Evolutionary conservation across 2,329 filamentous ascomycete species (phyloP).

Genomic region (Verticillium nonalfalfae): DNA sequence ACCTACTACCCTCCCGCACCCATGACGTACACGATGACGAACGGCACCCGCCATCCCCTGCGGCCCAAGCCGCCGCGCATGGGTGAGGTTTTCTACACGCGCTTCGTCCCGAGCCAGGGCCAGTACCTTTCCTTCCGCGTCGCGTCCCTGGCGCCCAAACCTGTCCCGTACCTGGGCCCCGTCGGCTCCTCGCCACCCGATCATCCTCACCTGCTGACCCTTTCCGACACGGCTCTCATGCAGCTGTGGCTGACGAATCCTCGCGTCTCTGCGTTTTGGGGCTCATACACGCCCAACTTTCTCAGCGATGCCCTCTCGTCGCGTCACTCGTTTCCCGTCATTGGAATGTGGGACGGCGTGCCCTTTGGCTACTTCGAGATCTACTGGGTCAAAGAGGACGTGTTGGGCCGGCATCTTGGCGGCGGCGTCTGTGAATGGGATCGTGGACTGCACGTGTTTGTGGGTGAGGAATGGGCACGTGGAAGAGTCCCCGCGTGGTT

Average conservation of each 20-base stretch:
- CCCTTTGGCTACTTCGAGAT: slow-evolving; percentile 97
- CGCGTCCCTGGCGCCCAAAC: slow-evolving; percentile 60
- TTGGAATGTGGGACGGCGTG: slow-evolving; percentile 89
- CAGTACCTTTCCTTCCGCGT: slow-evolving; percentile 88
- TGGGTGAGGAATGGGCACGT: slow-evolving; percentile 88
- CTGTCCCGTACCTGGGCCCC: slow-evolving; percentile 60
- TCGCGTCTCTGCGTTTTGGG: slow-evolving; percentile 83
- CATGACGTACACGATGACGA: slow-evolving; percentile 72
- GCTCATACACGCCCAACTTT: slow-evolving; percentile 58
- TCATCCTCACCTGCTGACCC: slow-evolving; percentile 31
- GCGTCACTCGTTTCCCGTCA: slow-evolving; percentile 79
- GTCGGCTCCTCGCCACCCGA: slow-evolving; percentile 31
- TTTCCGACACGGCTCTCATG: slow-evolving; percentile 55
- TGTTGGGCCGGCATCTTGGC: slow-evolving; percentile 62
- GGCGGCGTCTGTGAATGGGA: slow-evolving; percentile 72
- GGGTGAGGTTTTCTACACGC: slow-evolving; percentile 85
- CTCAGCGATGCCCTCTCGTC: slow-evolving; percentile 58
- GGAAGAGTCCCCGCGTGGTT: slow-evolving; percentile 80
- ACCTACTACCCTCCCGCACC: slow-evolving; percentile 87
- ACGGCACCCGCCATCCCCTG: slow-evolving; percentile 75
- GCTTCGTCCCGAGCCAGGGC: slow-evolving; percentile 73
- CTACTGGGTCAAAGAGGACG: slow-evolving; percentile 96
- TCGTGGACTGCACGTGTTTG: slow-evolving; percentile 77
- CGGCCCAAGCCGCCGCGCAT: slow-evolving; percentile 84
- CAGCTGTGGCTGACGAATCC: slow-evolving; percentile 85